Evolutionary conservation across 2,329 filamentous ascomycete species (phyloP).

Genomic region (Aspergillus ochraceus): DNA sequence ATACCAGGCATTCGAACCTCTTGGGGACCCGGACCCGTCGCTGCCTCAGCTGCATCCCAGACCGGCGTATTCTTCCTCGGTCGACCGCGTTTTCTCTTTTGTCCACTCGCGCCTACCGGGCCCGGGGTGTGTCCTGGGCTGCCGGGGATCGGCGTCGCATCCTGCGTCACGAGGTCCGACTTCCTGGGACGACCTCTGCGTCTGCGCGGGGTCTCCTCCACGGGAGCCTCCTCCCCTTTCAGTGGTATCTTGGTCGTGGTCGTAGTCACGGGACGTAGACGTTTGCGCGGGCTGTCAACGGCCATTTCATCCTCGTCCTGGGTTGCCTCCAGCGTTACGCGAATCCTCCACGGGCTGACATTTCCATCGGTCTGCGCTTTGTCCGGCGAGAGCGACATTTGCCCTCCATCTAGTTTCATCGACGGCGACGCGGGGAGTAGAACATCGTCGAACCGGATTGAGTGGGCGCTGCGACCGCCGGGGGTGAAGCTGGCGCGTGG

Average conservation of each 20-base stretch:
- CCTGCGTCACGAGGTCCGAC: slow-evolving; percentile 32
- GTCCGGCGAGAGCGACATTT: slow-evolving; percentile 38
- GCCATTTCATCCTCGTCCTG: slow-evolving; percentile 41
- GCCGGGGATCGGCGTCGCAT: slow-evolving; percentile 35
- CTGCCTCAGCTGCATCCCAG: slow-evolving; percentile 14
- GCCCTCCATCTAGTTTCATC: slow-evolving; percentile 29
- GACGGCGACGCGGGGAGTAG: slow-evolving; percentile 41
- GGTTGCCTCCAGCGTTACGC: slow-evolving; percentile 49
- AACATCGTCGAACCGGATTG: slow-evolving; percentile 44
- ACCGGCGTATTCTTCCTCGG: slow-evolving; percentile 37
- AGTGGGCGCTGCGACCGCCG: slow-evolving; percentile 37
- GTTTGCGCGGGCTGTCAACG: slow-evolving; percentile 32
- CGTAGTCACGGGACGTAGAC: slow-evolving; percentile 28
- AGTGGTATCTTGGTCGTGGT: slow-evolving; percentile 44
- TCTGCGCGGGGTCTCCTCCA: slow-evolving; percentile 40
- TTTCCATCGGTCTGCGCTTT: slow-evolving; percentile 40
- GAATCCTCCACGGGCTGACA: slow-evolving; percentile 50
- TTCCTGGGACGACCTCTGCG: slow-evolving; percentile 46
- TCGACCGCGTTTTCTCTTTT: slow-evolving; percentile 38
- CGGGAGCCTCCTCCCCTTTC: slow-evolving; percentile 35
- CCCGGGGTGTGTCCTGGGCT: slow-evolving; percentile 35
- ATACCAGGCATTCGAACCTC: background rate
- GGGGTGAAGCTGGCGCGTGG: slow-evolving; percentile 37
- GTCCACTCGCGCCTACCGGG: slow-evolving; percentile 26
- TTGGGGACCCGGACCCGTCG: background rate